Conservation (phyloP, 768 basidiomycete species). For the Pholiota microspora region DNA sequence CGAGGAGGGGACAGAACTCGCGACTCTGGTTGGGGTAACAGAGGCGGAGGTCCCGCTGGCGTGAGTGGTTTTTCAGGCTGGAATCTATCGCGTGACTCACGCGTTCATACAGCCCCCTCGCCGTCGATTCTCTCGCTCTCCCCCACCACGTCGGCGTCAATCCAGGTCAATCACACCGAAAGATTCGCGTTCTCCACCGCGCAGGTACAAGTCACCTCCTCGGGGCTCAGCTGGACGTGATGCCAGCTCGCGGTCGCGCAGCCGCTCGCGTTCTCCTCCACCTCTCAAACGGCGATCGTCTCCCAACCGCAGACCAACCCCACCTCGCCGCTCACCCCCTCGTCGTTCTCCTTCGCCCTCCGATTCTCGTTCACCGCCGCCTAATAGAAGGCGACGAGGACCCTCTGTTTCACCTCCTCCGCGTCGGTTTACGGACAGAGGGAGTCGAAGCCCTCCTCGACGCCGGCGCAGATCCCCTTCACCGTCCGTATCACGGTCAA, state of each 20-base stretch:
- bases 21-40: conserved; percentile 68
- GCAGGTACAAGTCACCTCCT: conserved; percentile 25
- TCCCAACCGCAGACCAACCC: conserved; percentile 28
- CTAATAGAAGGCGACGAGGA: conserved; percentile 38
- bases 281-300: conserved; percentile 20
- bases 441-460: conserved; percentile 55
- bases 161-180: conserved; percentile 30
- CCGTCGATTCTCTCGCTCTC: conserved; percentile 46
- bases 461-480: conserved; percentile 41
- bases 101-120: conserved; percentile 26
- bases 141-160: conserved; percentile 46
- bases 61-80: conserved; percentile 11
- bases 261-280: conserved; percentile 34
- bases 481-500: conserved; percentile 28
- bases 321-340: conserved; percentile 29
- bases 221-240: conserved; percentile 21
- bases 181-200: conserved; percentile 37
- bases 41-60: conserved; percentile 52
- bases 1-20: conserved; percentile 41
- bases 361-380: conserved; percentile 23
- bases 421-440: conserved; percentile 31
- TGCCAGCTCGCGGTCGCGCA: conserved; percentile 24
- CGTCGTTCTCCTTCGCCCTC: conserved; percentile 45
- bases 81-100: not conserved
- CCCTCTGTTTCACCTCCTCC: conserved; percentile 52